Evolutionary conservation across 805 yeast genomes (phyloP), one percentile per base, ranked within the genome.

Genomic region (Spathaspora gorwiae): DNA sequence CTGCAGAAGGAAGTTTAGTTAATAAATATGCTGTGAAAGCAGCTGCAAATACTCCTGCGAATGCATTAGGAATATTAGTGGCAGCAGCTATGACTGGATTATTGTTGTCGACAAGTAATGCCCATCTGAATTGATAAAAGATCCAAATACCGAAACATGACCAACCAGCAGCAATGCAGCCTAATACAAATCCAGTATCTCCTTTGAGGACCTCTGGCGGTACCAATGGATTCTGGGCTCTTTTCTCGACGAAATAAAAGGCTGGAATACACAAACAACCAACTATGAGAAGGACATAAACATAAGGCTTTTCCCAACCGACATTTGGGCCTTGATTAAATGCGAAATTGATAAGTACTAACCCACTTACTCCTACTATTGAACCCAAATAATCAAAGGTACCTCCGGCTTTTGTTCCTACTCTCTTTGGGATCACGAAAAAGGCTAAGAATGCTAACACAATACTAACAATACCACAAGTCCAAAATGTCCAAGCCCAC

Each of bases 291-390:
- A 86, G 58, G 0, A 73, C 78, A 42, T 81, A 78, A 37, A 81
- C 78, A 53, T 85, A 84, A 1, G 83, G 76, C 2, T 52, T 57
- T 5, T 65, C 59, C 92, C 92, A 86, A 10, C 92, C 90, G 2
- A 72, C 85, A 19, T 76, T 75, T 0, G 92, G 87, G 4, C 86
- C 90, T 57, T 87, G 88, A 54, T 84, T 87, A 80, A 87, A 81
- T 1, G 82, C 79, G 58, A 85, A 81, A 52, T 83, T 84, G 58
- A 87, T 72, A 19, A 86, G 57, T 3, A 84, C 69, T 37, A 87
- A 59, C 0, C 87, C 89, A 11, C 65, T 46, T 7, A 85, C 76
- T 3, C 87, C 90, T 12, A 75, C 49, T 0, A 66, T 24, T 0
- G 84, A 66, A 1, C 72, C 70, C 30, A 40, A 45, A 36, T 47